Conservation (phyloP, 2,329 filamentous ascomycete genomes). For the Arthrobotrys musiformis region DNA sequence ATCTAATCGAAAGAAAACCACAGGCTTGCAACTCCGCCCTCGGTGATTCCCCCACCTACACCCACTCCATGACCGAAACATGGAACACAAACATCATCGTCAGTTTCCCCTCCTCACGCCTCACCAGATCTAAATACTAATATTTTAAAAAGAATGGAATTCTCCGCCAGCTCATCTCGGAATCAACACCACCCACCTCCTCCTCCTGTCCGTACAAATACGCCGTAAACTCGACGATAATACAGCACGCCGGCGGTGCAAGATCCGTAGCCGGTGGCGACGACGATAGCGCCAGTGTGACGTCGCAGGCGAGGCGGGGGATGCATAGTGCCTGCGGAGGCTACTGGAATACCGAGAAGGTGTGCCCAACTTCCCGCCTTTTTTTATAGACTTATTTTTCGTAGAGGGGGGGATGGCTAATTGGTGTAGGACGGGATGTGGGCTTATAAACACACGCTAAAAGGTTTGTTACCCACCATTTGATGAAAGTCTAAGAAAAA, state of each 20-base stretch:
- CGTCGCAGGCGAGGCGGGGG: constrained; percentile 83
- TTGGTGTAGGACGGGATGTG: constrained; percentile 76
- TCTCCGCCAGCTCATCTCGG: constrained; percentile 79
- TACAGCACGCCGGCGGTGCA: constrained; percentile 78
- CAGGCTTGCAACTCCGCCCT: constrained; percentile 87
- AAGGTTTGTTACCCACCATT: constrained; percentile 44
- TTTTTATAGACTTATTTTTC: not conserved
- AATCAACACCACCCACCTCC: constrained; percentile 71
- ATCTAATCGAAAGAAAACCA: constrained; percentile 2
- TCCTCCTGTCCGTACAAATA: constrained; percentile 80
- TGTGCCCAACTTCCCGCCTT: constrained; percentile 16
- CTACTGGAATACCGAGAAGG: constrained; percentile 88
- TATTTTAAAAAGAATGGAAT: constrained; percentile 72
- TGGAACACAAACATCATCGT: constrained; percentile 97
- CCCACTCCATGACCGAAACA: constrained; percentile 82
- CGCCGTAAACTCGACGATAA: constrained; percentile 97
- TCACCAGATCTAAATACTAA: not conserved
- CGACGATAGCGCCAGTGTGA: constrained; percentile 71
- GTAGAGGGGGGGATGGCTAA: constrained; percentile 9
- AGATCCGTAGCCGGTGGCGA: constrained; percentile 65
- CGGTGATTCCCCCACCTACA: constrained; percentile 79
- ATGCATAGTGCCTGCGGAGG: constrained; percentile 89
- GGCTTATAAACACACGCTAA: constrained; percentile 82
- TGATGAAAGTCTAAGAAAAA: constrained; percentile 68
- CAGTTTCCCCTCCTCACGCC: constrained; percentile 62